Conservation (phyloP, 805 yeast genomes). For the Kazachstania taianensis region DNA sequence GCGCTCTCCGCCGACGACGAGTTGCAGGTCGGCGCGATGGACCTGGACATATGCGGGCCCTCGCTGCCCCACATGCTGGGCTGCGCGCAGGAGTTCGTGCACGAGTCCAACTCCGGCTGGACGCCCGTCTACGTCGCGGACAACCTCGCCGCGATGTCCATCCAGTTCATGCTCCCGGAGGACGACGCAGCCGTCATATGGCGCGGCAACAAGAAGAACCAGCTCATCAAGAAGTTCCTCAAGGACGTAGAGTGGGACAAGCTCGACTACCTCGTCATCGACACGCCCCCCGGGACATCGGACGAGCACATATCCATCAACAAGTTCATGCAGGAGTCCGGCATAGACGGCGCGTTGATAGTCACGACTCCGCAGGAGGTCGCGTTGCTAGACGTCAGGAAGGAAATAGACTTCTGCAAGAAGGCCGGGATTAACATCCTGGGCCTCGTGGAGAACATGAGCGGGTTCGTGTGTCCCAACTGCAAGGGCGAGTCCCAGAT, state of each 20-base stretch:
- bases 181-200: conserved; percentile 90
- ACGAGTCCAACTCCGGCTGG: conserved; percentile 89
- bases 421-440: conserved; percentile 80
- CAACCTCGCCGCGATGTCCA: conserved; percentile 90
- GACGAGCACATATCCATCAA: conserved; percentile 93
- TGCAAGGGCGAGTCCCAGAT: conserved; percentile 86
- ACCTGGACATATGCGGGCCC: conserved; percentile 95
- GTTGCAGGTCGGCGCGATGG: conserved; percentile 91
- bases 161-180: conserved; percentile 89
- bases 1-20: conserved; percentile 78
- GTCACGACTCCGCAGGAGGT: conserved; percentile 98
- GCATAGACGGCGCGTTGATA: conserved; percentile 89
- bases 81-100: conserved; percentile 74
- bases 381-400: conserved; percentile 86
- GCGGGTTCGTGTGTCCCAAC: conserved; percentile 94
- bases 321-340: conserved; percentile 76
- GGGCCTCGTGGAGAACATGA: conserved; percentile 95
- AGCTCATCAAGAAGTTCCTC: conserved; percentile 83
- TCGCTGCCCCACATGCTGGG: conserved; percentile 93
- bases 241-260: conserved; percentile 88
- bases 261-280: conserved; percentile 78
- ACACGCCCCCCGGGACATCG: conserved; percentile 98
- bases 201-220: conserved; percentile 95
- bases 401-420: conserved; percentile 88
- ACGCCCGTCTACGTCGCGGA: conserved; percentile 94